Conservation (phyloP, 495 filamentous ascomycete genomes). For the Neurospora hispaniola region DNA sequence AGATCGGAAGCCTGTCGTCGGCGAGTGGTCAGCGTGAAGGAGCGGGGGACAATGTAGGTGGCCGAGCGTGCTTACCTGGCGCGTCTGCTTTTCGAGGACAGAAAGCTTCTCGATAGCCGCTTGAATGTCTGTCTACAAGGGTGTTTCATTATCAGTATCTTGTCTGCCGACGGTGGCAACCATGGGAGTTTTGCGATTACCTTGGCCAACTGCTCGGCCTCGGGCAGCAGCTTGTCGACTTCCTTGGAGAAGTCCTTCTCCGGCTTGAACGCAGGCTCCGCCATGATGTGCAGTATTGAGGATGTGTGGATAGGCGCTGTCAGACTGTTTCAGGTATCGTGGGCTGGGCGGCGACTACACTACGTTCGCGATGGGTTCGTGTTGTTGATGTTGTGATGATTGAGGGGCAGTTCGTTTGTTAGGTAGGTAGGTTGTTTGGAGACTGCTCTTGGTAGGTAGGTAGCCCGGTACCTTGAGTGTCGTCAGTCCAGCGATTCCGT, state of each 20-base stretch:
- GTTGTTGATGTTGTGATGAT: neutral
- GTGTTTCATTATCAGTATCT: constrained; percentile 5
- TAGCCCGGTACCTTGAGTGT: neutral
- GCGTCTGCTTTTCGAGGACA: constrained; percentile 83
- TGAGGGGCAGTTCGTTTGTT: neutral
- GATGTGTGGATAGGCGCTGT: neutral
- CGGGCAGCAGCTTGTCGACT: constrained; percentile 80
- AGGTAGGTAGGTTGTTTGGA: neutral
- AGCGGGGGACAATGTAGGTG: neutral
- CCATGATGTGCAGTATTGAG: constrained; percentile 24
- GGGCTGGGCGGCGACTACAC: neutral
- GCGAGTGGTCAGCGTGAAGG: constrained; percentile 7
- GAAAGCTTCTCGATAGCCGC: constrained; percentile 89
- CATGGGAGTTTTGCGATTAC: constrained; percentile 33
- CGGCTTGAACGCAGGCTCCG: constrained; percentile 43
- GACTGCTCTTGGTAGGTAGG: neutral
- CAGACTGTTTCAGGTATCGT: neutral
- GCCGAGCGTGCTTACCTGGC: constrained; percentile 55
- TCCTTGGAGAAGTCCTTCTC: constrained; percentile 79
- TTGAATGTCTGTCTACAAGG: constrained; percentile 58
- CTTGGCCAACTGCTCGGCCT: constrained; percentile 79
- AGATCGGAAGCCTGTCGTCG: constrained; percentile 73
- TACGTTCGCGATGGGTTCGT: neutral
- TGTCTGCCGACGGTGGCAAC: neutral
- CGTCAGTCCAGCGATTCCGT: constrained; percentile 1